Evolutionary conservation across 306 rosid genomes (phyloP).

Genomic region (Nissolia schottii): DNA sequence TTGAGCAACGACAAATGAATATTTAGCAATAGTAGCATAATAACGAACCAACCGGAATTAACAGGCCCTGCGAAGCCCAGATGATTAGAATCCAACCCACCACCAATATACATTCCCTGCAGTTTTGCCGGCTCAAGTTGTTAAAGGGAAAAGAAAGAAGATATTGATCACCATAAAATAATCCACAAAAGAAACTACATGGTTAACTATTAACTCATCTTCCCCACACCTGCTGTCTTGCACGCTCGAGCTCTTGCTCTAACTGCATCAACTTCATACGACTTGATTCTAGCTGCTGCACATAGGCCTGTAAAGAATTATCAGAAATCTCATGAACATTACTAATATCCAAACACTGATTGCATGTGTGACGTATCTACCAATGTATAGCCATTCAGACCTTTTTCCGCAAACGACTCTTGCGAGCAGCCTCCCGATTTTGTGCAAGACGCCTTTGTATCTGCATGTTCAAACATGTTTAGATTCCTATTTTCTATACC

Average conservation of each 20-base stretch:
- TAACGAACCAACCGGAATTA: conserved; percentile 67
- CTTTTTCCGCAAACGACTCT: conserved; percentile 94
- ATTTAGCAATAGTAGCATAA: conserved; percentile 16
- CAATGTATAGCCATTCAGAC: conserved; percentile 41
- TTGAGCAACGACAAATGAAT: conserved; percentile 3
- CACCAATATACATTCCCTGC: conserved; percentile 70
- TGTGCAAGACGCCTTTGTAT: conserved; percentile 94
- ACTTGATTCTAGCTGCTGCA: conserved; percentile 91
- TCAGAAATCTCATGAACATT: conserved; percentile 17
- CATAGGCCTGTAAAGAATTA: conserved; percentile 67
- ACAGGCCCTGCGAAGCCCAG: conserved; percentile 59
- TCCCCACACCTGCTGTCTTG: conserved; percentile 74
- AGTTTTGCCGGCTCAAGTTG: conserved; percentile 26
- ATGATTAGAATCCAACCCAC: conserved; percentile 58
- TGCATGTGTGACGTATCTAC: conserved; percentile 1
- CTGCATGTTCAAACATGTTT: conserved; percentile 42
- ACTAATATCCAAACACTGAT: conserved; percentile 16
- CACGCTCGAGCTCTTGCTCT: conserved; percentile 88
- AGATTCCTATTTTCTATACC: not conserved
- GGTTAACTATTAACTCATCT: conserved; percentile 26
- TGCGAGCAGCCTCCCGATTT: conserved; percentile 99
- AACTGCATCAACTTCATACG: conserved; percentile 81
- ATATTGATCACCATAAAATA: not conserved
- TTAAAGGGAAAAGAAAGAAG: not conserved
- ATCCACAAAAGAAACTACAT: conserved; percentile 17